Evolutionary conservation across 2,329 filamentous ascomycete genomes (phyloP).

Genomic region (Cercospora sesami): DNA sequence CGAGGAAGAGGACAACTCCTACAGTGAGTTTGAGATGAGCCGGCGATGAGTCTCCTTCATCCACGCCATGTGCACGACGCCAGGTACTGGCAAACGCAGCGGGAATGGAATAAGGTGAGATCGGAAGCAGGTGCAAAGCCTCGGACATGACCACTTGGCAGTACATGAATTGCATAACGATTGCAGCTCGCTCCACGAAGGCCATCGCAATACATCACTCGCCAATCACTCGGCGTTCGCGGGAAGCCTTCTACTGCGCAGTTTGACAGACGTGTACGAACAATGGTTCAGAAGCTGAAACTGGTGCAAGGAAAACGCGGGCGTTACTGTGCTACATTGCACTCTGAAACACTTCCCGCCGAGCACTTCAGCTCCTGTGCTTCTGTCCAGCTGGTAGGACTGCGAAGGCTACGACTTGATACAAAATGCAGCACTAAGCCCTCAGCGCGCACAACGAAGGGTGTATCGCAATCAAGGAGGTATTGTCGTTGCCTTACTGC

Average conservation of each 20-base stretch:
- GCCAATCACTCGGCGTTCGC: not conserved
- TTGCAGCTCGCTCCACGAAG: not conserved
- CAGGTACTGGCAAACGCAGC: not conserved
- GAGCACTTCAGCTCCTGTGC: slow-evolving; percentile 1
- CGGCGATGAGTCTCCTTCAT: no score
- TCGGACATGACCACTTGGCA: not conserved
- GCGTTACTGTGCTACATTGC: slow-evolving; percentile 1
- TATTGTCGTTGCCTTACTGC: not conserved
- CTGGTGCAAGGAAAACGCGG: slow-evolving; percentile 11
- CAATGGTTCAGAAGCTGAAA: slow-evolving; percentile 7
- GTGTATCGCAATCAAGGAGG: not conserved
- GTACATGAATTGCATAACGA: not conserved
- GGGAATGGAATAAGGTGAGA: not conserved
- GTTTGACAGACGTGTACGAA: not conserved
- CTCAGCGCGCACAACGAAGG: not conserved
- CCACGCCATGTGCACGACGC: no score
- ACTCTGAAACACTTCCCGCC: slow-evolving; percentile 11
- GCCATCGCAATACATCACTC: not conserved
- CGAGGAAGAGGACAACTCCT: no score
- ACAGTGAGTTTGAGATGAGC: no score
- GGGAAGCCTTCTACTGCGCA: not conserved
- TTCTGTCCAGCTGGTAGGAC: not conserved
- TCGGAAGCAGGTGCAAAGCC: not conserved
- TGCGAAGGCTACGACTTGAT: not conserved
- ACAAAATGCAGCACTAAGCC: not conserved